Evolutionary conservation across 2,329 filamentous ascomycete species (phyloP), one percentile per base, ranked within the genome.

Genomic region (Helicocarpus griseus): DNA sequence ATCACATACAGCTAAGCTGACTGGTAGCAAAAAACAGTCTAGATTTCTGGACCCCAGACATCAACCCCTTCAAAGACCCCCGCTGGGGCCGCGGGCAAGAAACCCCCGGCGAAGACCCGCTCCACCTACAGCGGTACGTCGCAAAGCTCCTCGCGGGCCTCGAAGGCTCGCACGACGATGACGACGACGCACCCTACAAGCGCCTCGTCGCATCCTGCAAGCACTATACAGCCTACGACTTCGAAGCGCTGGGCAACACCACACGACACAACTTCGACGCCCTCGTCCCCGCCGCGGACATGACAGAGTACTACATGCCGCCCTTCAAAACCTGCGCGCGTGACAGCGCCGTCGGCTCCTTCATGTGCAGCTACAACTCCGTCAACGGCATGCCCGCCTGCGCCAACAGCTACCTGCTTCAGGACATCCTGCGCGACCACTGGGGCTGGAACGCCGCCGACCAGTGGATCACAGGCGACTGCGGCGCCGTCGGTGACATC

Each of bases 301-400:
- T 87, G 4, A 73, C 77, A 0, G 83, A 86, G 58, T 87, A 86
- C 65, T 86, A 84, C 60, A 72, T 84, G 38, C 81, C 79, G 1
- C 76, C 81, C 0, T 87, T 87, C 67, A 72, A 83, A 59, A 75
- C 75, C 62, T 85, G 82, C 63, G 79, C 76, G 41, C 72, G 77
- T 9, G 78, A 82, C 59, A 74, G 76, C 3, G 73, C 75, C 43
- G 77, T 77, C 3, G 72, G 73, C 14, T 82, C 80, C 31, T 70
- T 83, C 56, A 82, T 82, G 80, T 82, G 79, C 58, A 76, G 75
- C 0, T 82, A 83, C 62, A 82, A 86, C 56, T 70, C 80, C 0
- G 72, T 87, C 38, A 85, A 87, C 52, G 83, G 83, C 0, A 73
- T 81, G 0, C 83, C 83, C 0, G 75, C 80, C 2, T 87, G 83